Evolutionary conservation across 2,329 filamentous ascomycete species (phyloP), one percentile per base, ranked within the genome.

Genomic region (Aspergillus sp.): DNA sequence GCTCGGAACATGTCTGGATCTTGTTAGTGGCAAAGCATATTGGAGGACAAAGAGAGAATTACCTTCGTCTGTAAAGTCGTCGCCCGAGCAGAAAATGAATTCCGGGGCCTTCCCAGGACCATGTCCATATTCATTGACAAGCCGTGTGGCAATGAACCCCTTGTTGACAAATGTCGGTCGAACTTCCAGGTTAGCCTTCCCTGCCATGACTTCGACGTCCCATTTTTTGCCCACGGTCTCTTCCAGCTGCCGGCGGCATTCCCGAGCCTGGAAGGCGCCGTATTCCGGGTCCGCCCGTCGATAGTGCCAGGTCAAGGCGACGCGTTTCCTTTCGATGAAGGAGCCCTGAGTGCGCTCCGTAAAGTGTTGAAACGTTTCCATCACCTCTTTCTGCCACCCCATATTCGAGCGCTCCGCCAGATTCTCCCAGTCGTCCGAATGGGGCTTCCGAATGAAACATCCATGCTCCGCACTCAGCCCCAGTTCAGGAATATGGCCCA

Each of bases 131-230:
- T 85, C 85, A 19, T 83, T 76, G 35, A 97, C 85, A 16, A 99
- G 80, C 5, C 87, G 85, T 75, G 90, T 92, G 14, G 87, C 89
- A 59, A 97, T 97, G 73, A 95, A 91, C 26, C 94, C 94, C 78
- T 99, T 99, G 80, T 97, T 97, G 76, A 99, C 91, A 65, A 95
- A 96, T 1, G 87, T 92, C 24, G 93, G 93, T n/a, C 94, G 87
- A 30, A 97, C 93, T 73, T 99, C 94, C 22, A 99, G 80, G 68
- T 97, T 97, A 56, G 93, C 93, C 76, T 97, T 99, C 63, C 94
- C 94, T 0, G 86, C 83, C 91, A 97, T 97, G 54, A 99, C 91
- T 65, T 97, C 93, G 3, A 97, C 89, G 45, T 96, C 91, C 82
- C 87, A 96, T 58, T 84, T 84, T 66, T 85, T 87, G 47, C 78